Conservation (phyloP, 2,329 filamentous ascomycete species). For the Stagonosporopsis tanaceti region DNA sequence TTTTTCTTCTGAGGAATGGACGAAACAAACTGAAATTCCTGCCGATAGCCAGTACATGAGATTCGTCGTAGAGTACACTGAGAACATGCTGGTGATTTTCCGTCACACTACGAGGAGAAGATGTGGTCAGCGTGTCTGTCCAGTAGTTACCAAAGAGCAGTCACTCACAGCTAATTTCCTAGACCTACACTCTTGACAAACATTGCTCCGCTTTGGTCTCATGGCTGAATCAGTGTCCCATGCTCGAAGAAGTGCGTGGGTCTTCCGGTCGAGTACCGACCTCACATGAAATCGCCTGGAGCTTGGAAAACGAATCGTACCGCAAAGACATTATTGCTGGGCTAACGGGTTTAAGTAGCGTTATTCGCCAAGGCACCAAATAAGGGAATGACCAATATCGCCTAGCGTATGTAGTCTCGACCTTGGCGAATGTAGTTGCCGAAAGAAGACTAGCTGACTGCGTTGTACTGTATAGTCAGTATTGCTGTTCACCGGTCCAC, state of each 20-base stretch:
- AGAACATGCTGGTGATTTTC: neutral
- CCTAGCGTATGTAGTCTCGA: neutral
- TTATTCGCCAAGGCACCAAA: neutral
- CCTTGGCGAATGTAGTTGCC: neutral
- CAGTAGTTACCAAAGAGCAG: neutral
- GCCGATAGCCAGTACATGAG: neutral
- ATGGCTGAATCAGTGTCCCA: neutral
- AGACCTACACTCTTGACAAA: neutral
- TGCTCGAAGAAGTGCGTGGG: neutral
- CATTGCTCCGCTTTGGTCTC: neutral
- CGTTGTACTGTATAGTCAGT: neutral
- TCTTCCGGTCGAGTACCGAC: neutral
- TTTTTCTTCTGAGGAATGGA: neutral
- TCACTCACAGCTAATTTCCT: neutral
- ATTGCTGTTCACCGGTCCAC: neutral
- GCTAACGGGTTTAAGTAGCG: neutral
- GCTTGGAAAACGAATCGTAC: neutral
- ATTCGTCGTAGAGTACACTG: neutral
- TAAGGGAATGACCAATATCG: neutral
- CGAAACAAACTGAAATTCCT: neutral
- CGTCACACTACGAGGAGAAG: neutral
- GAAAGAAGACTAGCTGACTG: neutral
- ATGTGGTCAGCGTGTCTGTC: neutral
- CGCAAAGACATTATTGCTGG: too few relatives aligned
- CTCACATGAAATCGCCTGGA: neutral